Base-by-base conservation (phyloP, 106 monocot species). In the Apostasia ramifera region DNA sequence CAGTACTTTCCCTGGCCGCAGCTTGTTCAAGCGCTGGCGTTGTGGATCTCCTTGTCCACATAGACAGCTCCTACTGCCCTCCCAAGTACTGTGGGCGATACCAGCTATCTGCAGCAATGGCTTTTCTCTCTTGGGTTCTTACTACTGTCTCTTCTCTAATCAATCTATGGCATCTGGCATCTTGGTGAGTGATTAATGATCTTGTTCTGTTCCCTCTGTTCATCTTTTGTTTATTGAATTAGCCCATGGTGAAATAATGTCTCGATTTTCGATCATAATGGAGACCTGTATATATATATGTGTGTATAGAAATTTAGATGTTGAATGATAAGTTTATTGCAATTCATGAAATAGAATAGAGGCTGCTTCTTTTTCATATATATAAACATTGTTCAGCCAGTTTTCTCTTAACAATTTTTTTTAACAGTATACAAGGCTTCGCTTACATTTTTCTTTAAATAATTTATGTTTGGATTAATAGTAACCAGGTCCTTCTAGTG, bases 81-180 rank as follows among this genome's bases (percentile, higher is more conserved):
- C 78, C 78, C 55, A 83, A 73, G 69, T 72, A 77, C 37, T 94
- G 91, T 55, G 79, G 87, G 8, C 63, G 91, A 82, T 95, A 86
- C 48, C 88, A 95, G 73, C 67, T 95, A 14, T 95, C 94, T 11
- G 74, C 91, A 3, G 72, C 79, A 1, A 91, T 91, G 91, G 91
- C 94, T 47, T 88, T 95, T 61, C 68, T 91, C 46, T 75, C 88
- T 40, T 95, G 94, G 91, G 72, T 91, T 70, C 88, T 95, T n/a
- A 88, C 81, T 44, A 85, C 88, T 14, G 62, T 73, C 42, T 84
- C 95, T 2, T 84, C 82, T 52, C 80, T 86, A 64, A 77, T 81
- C 84, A 91, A 91, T 73, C 71, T 95, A 15, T 91, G 95, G 91
- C 72, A 69, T 52, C 55, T 84, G 8, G 79, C 89, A 38, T 97